These are phyloP conservation scores for Chytriomyces sp. DNA, from an alignment of 192 early-diverging fungal species.

Conservation along the genomic window DNA sequence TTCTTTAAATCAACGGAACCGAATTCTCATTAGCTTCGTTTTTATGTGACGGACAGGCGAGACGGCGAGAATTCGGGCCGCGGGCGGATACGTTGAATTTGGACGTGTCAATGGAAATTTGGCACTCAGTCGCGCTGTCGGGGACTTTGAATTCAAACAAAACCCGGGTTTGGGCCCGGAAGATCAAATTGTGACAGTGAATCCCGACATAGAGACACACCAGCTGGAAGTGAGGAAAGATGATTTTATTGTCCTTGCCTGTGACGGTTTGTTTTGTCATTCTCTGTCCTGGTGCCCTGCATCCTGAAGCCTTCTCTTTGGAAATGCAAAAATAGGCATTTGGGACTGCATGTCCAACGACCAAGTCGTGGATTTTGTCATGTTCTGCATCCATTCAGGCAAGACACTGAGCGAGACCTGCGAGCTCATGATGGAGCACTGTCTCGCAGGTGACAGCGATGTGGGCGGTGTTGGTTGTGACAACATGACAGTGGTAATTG, in stretches of 20 bases:
- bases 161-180: constrained; percentile 75
- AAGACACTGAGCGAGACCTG: constrained; percentile 68
- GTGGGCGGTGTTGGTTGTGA: constrained; percentile 95
- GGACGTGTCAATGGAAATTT: constrained; percentile 98
- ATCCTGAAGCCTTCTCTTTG: neutral
- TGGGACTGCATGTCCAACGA: constrained; percentile 97
- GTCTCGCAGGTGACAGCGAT: constrained; percentile 86
- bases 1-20: neutral
- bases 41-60: constrained; percentile 67
- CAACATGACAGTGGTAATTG: constrained; percentile 98
- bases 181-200: constrained; percentile 91
- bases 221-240: constrained; percentile 61
- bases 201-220: constrained; percentile 79
- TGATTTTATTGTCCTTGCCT: constrained; percentile 95
- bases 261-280: constrained; percentile 71
- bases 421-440: constrained; percentile 90
- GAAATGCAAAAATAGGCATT: constrained; percentile 90
- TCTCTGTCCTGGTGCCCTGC: neutral
- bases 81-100: constrained; percentile 98
- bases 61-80: constrained; percentile 78
- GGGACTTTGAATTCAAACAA: constrained; percentile 99
- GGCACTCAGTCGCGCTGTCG: constrained; percentile 94
- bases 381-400: constrained; percentile 64
- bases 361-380: constrained; percentile 84
- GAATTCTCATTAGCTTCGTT: constrained; percentile 8